Base-by-base conservation (phyloP, 148 eudicot genomes). In the Rhododendron griersonianum region DNA sequence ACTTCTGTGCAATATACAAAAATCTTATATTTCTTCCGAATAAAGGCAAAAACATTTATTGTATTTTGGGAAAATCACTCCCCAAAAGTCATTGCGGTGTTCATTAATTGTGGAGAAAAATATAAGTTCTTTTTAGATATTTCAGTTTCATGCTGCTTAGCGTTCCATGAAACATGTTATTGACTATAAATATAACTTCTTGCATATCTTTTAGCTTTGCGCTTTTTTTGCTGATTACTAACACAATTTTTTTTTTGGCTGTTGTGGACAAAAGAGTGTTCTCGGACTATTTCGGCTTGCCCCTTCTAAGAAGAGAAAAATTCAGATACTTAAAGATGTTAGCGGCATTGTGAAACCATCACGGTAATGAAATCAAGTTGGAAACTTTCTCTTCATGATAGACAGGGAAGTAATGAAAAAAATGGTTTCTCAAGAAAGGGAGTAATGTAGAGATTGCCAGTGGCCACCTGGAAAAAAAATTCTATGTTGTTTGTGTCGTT, bases 331-430 rank as follows among this genome's bases (percentile, higher is more conserved):
- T 51, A 84, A 77, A 53, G 86, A 89, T n/a, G 91, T 89, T 11
- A 80, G 84, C 61, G 92, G 92, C 73, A 86, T 89, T 16, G 88
- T 91, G 53, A 87, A 61, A 76, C 92, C 92, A 55, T 89, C 92
- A 13, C 89, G 91, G 92, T 88, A 84, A 23, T 45, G 51, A 18
- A 33, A 7, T 81, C 37, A 53, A 51, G 44, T 51, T 81, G 59
- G 19, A 19, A 69, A 28, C 75, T 45, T 78, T 78, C 16, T 47
- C 48, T 78, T 48, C 81, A 4, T 69, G 75, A n/a, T 69, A 69
- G 15, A 28, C 37, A 28, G 5, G 25, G 75, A 69, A 28, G 75
- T 69, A 69, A 11, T 69, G 75, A 69, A 28, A n/a, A 69, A 11
- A 69, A 41, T 25, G 30, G 4, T 69, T 69, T n/a, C 37, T 28